Conservation (phyloP, 305 asterid genomes). For the Ilex paraguariensis region DNA sequence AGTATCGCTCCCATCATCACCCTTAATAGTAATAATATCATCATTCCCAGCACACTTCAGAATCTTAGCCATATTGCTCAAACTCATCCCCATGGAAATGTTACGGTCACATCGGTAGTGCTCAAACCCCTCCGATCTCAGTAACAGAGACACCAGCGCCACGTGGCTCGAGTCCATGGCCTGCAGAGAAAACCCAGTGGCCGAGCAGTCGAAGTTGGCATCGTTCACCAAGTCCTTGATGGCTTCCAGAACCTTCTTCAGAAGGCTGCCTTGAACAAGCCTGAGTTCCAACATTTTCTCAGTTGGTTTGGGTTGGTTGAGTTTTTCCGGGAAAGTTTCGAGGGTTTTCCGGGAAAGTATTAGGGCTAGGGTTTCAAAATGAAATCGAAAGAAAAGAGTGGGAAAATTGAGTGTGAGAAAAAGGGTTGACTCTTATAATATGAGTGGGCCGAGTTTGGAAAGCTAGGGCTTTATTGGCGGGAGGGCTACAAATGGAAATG, state of each 20-base stretch:
- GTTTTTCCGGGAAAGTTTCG: not conserved
- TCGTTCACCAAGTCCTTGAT: slow-evolving; percentile 76
- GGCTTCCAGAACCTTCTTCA: slow-evolving; percentile 79
- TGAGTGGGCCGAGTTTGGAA: too few relatives aligned
- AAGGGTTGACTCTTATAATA: too few relatives aligned
- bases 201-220: slow-evolving; percentile 85
- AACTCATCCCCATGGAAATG: slow-evolving; percentile 86
- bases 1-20: slow-evolving; percentile 85
- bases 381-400: not conserved
- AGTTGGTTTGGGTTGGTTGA: too few relatives aligned
- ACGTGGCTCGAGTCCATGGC: slow-evolving; percentile 97
- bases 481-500: too few relatives aligned
- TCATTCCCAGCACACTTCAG: slow-evolving; percentile 87
- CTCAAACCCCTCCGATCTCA: slow-evolving; percentile 88
- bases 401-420: too few relatives aligned
- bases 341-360: not conserved
- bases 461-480: too few relatives aligned
- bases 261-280: slow-evolving; percentile 74
- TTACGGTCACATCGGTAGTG: slow-evolving; percentile 86
- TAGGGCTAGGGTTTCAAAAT: not conserved
- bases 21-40: slow-evolving; percentile 86
- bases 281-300: slow-evolving; percentile 71
- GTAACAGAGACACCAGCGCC: slow-evolving; percentile 80
- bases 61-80: slow-evolving; percentile 76
- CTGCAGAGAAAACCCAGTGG: slow-evolving; percentile 84